Base-by-base conservation (phyloP, 1,284 basidiomycete genomes). In the Inonotus hispidus region DNA sequence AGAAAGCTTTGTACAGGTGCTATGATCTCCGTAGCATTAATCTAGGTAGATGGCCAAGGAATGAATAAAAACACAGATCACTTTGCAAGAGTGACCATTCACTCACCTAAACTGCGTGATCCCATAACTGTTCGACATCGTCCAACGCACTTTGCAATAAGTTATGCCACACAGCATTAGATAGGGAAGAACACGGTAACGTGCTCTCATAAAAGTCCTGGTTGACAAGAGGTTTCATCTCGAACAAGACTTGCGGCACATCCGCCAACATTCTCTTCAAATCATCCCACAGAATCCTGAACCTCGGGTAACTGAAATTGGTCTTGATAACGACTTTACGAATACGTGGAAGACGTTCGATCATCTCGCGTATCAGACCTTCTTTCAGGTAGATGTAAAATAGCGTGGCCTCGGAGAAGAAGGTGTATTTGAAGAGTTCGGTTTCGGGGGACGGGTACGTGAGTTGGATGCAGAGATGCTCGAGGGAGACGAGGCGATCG, bases 391-490 rank as follows among this genome's bases (percentile, higher is more conserved):
- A 47, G 13, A 60, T 10, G 32, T 32, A 29, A 27, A 60, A 60
- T 29, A 60, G 13, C 4, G 43, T 45, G 7, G 35, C 29, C 27
- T 56, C 53, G 25, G 54, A 29, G 47, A 49, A 58, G 32, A 58
- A 25, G 13, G 25, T 47, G 45, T 38, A 32, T 23, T 56, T 49
- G 32, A 37, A 56, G 25, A 21, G 21, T n/a, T 49, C 32, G 41
- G 43, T 38, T 4, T 55, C 59, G 16, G 59, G 59, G 0, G 59
- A 56, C 1, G 59, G 43, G 8, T 49, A 50, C 13, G 53, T 56
- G 43, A 61, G n/a, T 32, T 61, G 53, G 45, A 61, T 61, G 37
- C 43, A 39, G 5, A 61, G 16, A n/a, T 56, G 41, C 38, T 49
- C 29, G 16, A 61, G 46, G n/a, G 53, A 56, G 16, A 23, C 23